Evolutionary conservation across 805 yeast genomes (phyloP).

Genomic region (Torulaspora maleeae): DNA sequence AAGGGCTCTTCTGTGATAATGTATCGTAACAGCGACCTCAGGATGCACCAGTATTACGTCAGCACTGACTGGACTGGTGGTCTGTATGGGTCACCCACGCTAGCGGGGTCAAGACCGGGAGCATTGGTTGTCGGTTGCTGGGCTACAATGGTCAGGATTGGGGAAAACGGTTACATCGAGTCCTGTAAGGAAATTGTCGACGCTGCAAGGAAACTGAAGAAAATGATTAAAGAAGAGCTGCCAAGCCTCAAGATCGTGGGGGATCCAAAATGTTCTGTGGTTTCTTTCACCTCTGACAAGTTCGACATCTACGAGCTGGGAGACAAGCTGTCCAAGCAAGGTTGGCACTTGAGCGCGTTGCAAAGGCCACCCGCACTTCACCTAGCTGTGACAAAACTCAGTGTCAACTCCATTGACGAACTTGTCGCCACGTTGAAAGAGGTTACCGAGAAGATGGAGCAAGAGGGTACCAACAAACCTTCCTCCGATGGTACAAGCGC

Average conservation of each 20-base stretch:
- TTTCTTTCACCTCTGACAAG: conserved; percentile 62
- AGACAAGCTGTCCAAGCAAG: conserved; percentile 55
- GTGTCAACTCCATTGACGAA: conserved; percentile 56
- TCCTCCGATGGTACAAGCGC: conserved; percentile 71
- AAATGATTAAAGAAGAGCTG: conserved; percentile 42
- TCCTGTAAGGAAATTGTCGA: conserved; percentile 62
- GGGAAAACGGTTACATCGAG: conserved; percentile 73
- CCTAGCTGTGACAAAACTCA: conserved; percentile 75
- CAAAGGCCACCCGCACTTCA: conserved; percentile 92
- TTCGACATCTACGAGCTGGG: conserved; percentile 72
- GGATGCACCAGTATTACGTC: conserved; percentile 81
- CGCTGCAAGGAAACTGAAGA: conserved; percentile 56
- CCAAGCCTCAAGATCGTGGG: conserved; percentile 70
- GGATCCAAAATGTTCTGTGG: conserved; percentile 78
- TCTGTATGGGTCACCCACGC: conserved; percentile 89
- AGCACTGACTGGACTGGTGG: conserved; percentile 91
- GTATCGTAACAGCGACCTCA: conserved; percentile 66
- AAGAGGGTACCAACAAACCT: conserved; percentile 27
- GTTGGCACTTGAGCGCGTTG: conserved; percentile 82
- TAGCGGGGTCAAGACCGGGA: conserved; percentile 97
- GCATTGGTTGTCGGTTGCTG: conserved; percentile 97
- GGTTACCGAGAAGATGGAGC: conserved; percentile 41
- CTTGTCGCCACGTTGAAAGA: conserved; percentile 49
- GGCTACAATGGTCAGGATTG: conserved; percentile 84
- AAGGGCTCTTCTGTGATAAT: conserved; percentile 90